phyloP scores from a whole-genome alignment of 257 asterid species.

The Euphrasia confusa region DNA sequence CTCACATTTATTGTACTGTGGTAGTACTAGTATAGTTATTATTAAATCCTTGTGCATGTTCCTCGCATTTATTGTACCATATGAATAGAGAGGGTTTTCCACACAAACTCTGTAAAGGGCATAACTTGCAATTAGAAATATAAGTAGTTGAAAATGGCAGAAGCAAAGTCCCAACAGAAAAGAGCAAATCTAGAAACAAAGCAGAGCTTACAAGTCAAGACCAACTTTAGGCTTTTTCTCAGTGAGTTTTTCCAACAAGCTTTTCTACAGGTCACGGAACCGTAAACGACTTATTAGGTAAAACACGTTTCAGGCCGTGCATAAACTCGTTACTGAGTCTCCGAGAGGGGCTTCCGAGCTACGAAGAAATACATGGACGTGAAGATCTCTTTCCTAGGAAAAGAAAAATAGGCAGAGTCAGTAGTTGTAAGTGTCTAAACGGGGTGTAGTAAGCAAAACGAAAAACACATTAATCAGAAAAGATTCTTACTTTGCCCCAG shows the following conservation, averaged over 20 bases:
- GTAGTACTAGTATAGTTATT: not conserved
- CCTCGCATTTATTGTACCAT: too few relatives aligned
- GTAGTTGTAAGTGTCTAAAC: not conserved
- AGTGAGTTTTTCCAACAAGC: not conserved
- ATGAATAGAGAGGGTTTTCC: too few relatives aligned
- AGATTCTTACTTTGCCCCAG: slow-evolving; percentile 75
- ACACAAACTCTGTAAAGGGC: too few relatives aligned
- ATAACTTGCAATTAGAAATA: too few relatives aligned
- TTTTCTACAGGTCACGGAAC: slow-evolving; percentile 1
- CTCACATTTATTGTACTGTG: not conserved
- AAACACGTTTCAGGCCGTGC: not conserved
- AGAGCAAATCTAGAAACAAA: not conserved
- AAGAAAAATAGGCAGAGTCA: not conserved
- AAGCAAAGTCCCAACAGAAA: not conserved
- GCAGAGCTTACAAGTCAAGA: slow-evolving; percentile 6
- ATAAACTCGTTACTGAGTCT: slow-evolving; percentile 16
- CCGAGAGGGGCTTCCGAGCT: slow-evolving; percentile 63
- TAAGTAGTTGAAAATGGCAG: not conserved
- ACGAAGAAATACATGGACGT: slow-evolving; percentile 89
- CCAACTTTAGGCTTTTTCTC: slow-evolving; percentile 15
- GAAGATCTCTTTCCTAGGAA: slow-evolving; percentile 89
- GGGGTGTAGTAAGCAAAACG: not conserved
- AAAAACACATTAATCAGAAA: slow-evolving; percentile 2
- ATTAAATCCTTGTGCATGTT: too few relatives aligned
- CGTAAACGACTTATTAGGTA: not conserved